A percentile compares a stretch with the other conserved stretches of the same genome.
Evolutionary conservation across 2,329 filamentous ascomycete species (phyloP).

Genomic region (Myriosclerotinia curreyana): DNA sequence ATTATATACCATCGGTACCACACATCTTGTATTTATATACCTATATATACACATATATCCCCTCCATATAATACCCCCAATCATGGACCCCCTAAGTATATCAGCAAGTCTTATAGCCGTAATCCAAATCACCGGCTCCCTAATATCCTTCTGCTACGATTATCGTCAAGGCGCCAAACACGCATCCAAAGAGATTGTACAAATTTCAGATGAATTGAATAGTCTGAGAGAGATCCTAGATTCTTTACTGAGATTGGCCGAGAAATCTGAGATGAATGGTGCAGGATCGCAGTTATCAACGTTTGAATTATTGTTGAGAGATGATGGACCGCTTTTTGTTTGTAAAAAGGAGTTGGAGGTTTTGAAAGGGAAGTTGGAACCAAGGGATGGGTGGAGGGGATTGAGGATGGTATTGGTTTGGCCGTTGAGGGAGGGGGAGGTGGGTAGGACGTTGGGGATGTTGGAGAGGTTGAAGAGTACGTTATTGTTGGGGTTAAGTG

Average conservation of each 20-base stretch:
- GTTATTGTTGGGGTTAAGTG: slow-evolving; percentile 28
- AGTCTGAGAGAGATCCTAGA: slow-evolving; percentile 28
- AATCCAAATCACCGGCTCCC: slow-evolving; percentile 27
- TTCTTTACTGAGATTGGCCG: slow-evolving; percentile 27
- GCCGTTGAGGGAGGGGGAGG: slow-evolving; percentile 29
- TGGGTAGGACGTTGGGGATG: slow-evolving; percentile 23
- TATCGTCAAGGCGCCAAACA: slow-evolving; percentile 28
- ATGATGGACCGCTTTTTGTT: slow-evolving; percentile 25
- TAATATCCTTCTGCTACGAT: slow-evolving; percentile 32
- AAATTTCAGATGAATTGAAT: slow-evolving; percentile 28
- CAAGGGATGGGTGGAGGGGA: slow-evolving; percentile 26
- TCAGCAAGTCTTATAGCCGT: slow-evolving; percentile 31
- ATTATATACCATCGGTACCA: too few relatives aligned
- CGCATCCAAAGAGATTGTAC: slow-evolving; percentile 26
- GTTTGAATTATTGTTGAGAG: slow-evolving; percentile 24
- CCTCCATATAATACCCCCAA: not conserved
- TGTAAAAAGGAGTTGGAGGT: slow-evolving; percentile 26
- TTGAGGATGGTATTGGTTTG: slow-evolving; percentile 25
- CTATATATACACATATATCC: not conserved
- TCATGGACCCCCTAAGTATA: slow-evolving; percentile 31
- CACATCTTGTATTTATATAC: too few relatives aligned
- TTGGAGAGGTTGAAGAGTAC: slow-evolving; percentile 30
- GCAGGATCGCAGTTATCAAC: slow-evolving; percentile 20
- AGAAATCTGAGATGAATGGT: slow-evolving; percentile 20
- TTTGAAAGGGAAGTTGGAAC: slow-evolving; percentile 26